Percentiles rank a stretch among this genome's conserved stretches.
Evolutionary conservation across 495 filamentous ascomycete genomes (phyloP).

Genomic region (Aspergillus sparsus): DNA sequence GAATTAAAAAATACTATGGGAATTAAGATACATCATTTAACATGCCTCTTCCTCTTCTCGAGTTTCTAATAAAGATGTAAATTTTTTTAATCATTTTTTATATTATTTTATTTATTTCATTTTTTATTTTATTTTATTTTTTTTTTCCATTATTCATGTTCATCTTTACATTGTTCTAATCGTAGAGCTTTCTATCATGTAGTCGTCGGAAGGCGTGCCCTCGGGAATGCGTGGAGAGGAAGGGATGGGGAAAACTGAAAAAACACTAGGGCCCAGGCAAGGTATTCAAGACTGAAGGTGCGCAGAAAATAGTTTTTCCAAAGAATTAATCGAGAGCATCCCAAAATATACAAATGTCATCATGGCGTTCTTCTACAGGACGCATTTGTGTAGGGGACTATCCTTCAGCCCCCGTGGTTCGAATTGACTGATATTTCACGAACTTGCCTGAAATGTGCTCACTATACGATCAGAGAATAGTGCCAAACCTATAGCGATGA

Average conservation of each 20-base stretch:
- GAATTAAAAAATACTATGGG: neutral
- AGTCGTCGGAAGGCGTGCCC: conserved; percentile 26
- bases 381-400: neutral
- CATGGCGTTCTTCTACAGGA: neutral
- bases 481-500: conserved; percentile 53
- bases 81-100: conserved; percentile 9
- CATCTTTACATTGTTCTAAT: conserved; percentile 26
- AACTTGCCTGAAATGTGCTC: conserved; percentile 22
- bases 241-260: conserved; percentile 4
- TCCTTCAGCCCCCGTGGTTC: conserved; percentile 11
- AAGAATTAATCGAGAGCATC: conserved; percentile 2
- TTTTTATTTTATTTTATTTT: neutral
- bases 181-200: conserved; percentile 26
- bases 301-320: conserved; percentile 5
- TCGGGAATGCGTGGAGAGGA: conserved; percentile 1
- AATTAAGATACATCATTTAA: neutral
- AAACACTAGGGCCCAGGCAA: neutral
- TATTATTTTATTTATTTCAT: conserved; percentile 11
- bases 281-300: no score
- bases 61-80: neutral
- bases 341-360: neutral
- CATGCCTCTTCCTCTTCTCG: no score
- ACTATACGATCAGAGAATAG: conserved; percentile 48
- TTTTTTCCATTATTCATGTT: conserved; percentile 15
- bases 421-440: conserved; percentile 25